Conservation (phyloP, 2,329 filamentous ascomycete genomes). For the Aspergillus aculeatinus region DNA sequence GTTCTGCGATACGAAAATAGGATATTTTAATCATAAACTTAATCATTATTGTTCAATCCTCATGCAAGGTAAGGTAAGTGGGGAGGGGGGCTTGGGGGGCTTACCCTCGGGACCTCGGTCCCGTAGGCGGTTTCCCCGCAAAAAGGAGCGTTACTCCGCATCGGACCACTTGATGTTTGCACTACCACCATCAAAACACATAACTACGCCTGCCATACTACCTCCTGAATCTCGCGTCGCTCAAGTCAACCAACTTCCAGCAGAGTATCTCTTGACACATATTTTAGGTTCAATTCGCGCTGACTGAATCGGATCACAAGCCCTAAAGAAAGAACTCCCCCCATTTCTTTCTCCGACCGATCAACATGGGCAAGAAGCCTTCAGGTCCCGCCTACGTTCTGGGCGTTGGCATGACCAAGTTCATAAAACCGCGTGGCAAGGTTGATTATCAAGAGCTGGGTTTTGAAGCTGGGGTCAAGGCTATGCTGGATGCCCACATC, state of each 20-base stretch:
- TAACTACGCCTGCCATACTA: not conserved
- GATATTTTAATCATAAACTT: too few relatives aligned
- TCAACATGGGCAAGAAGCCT: slow-evolving; percentile 53
- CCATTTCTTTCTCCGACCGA: not conserved
- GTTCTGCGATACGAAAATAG: too few relatives aligned
- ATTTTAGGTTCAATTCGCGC: not conserved
- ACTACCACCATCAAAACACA: not conserved
- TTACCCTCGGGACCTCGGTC: slow-evolving; percentile 38
- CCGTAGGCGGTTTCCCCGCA: slow-evolving; percentile 26
- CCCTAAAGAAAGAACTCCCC: slow-evolving; percentile 20
- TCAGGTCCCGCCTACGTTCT: slow-evolving; percentile 74
- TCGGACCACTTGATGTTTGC: slow-evolving; percentile 4
- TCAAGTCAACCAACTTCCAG: not conserved
- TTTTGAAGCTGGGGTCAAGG: slow-evolving; percentile 88
- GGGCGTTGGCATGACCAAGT: slow-evolving; percentile 98
- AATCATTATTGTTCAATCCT: not conserved
- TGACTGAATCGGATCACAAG: not conserved
- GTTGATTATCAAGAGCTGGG: slow-evolving; percentile 94
- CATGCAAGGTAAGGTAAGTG: slow-evolving; percentile 3
- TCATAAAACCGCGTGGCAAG: slow-evolving; percentile 93
- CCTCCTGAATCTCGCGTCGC: not conserved
- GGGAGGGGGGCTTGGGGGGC: not conserved
- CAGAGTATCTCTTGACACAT: slow-evolving; percentile 4
- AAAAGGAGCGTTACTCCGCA: slow-evolving; percentile 8
- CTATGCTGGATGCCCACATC: slow-evolving; percentile 73